These are phyloP conservation scores for Globisporangium ultimum DNA, from an alignment of 352 stramenopile genomes.

Conservation along the genomic window DNA sequence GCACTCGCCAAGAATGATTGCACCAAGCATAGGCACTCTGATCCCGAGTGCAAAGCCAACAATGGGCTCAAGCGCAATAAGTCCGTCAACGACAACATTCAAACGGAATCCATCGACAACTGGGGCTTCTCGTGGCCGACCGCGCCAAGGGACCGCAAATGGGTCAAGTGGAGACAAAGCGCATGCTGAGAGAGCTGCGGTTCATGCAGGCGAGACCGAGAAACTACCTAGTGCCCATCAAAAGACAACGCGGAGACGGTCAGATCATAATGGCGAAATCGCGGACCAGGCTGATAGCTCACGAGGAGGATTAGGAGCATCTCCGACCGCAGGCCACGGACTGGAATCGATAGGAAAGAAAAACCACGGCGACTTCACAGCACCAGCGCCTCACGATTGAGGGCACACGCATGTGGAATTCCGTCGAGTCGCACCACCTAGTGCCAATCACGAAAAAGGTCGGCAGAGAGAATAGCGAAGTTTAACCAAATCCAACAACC, in stretches of 20 bases:
- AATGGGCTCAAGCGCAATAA: neutral
- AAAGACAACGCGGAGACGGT: constrained; percentile 43
- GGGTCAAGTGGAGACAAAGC: constrained; percentile 26
- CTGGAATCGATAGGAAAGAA: constrained; percentile 27
- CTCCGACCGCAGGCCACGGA: constrained; percentile 11
- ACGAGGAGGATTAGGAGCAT: constrained; percentile 12
- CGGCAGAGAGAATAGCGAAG: too few species aligned
- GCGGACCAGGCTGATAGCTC: constrained; percentile 14
- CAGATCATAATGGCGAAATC: constrained; percentile 38
- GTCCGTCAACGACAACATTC: constrained; percentile 23
- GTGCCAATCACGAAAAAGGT: too few species aligned
- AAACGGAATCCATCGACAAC: constrained; percentile 53
- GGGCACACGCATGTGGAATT: neutral
- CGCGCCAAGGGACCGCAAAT: constrained; percentile 28
- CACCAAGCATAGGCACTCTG: constrained; percentile 18
- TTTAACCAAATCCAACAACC: neutral
- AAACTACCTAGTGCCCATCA: constrained; percentile 42
- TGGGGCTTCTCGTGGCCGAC: constrained; percentile 29
- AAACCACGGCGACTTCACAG: constrained; percentile 17
- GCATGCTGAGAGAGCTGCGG: constrained; percentile 41
- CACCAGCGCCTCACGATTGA: constrained; percentile 15
- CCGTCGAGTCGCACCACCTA: neutral
- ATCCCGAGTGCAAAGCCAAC: constrained; percentile 21
- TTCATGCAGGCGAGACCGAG: constrained; percentile 37
- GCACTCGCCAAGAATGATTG: constrained; percentile 31